These are phyloP conservation scores for Fragilaria radians DNA, from an alignment of 108 stramenopile species.

Conservation along the genomic window DNA sequence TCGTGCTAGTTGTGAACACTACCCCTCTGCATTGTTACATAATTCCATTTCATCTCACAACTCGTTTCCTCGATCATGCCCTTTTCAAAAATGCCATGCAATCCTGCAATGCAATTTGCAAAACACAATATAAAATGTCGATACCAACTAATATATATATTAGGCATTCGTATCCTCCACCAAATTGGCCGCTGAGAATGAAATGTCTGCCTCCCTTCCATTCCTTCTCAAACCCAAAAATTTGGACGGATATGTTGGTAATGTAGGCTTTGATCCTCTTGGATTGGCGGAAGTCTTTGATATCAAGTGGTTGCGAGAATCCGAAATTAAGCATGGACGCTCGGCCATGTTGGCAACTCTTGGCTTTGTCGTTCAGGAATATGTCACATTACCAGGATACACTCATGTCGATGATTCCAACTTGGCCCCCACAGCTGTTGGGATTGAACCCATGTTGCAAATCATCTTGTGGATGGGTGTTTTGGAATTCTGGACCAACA, in stretches of 20 bases:
- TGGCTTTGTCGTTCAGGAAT: conserved; percentile 73
- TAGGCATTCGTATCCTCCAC: too few relatives aligned
- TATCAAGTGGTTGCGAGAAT: conserved; percentile 95
- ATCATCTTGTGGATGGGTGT: conserved; percentile 71
- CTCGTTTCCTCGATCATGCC: too few relatives aligned
- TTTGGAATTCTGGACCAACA: conserved; percentile 83
- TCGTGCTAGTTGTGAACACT: too few relatives aligned
- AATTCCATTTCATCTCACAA: too few relatives aligned
- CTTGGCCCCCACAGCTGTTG: conserved; percentile 68
- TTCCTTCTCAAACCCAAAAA: conserved; percentile 67
- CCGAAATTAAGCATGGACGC: conserved; percentile 96
- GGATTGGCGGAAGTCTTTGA: conserved; percentile 86
- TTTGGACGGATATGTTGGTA: conserved; percentile 70
- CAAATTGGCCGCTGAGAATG: conserved; percentile 10
- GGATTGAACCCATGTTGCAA: conserved; percentile 80
- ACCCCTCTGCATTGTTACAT: too few relatives aligned
- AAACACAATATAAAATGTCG: too few relatives aligned
- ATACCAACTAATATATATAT: too few relatives aligned
- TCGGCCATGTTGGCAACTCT: conserved; percentile 88
- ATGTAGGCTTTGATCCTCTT: conserved; percentile 92
- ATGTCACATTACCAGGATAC: conserved; percentile 76
- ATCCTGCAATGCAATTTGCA: too few relatives aligned
- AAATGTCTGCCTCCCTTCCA: conserved; percentile 82
- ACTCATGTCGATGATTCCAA: conserved; percentile 78
- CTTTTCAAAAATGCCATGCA: too few relatives aligned